Evolutionary conservation across 2,329 filamentous ascomycete genomes (phyloP), one percentile per base, ranked within the genome.

Genomic region (Dryadomyces quercivorus): DNA sequence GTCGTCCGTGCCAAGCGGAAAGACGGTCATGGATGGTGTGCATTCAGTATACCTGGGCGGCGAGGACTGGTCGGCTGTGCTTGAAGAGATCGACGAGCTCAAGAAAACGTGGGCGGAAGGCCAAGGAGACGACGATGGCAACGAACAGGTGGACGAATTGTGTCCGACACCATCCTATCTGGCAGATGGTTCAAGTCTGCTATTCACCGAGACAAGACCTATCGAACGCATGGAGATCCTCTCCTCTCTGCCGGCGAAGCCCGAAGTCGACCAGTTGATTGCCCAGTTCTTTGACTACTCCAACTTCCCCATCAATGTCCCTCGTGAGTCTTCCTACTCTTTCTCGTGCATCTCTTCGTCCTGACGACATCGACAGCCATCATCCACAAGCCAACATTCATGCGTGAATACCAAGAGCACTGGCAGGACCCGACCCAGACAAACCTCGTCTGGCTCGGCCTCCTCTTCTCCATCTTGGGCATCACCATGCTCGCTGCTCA

Each of bases 401-500:
- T 36, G 22, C 9, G 21, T 18, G n/a, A 53, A 42, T 53, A 53
- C n/a, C 13, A 40, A 15, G 43, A 43, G 16, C 43, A 53, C 51
- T 53, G 51, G 43, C 47, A 21, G 16, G 51, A 53, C 8, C 16
- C 18, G 34, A 21, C 51, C 5, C 22, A 42, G n/a, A 36, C 51
- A 2, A 42, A 40, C 10, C 16, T 40, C n/a, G 40, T 53, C 7
- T 53, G 51, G 51, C 51, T 53, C 2, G 51, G 51, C n/a, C 44
- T 53, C 10, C 18, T 52, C 40, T 52, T 53, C 44, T 53, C 43
- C 7, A 47, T 53, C 5, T 44, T 53, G 15, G 26, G 43, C n/a
- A 47, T 53, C 43, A 53, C 26, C 43, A 53, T 53, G 51, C 44
- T 53, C 12, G 51, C 43, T 5, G 36, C n/a, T n/a, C 51, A 53